phyloP scores from a whole-genome alignment of 495 filamentous ascomycete species.

The Penicillium bovifimosum region DNA sequence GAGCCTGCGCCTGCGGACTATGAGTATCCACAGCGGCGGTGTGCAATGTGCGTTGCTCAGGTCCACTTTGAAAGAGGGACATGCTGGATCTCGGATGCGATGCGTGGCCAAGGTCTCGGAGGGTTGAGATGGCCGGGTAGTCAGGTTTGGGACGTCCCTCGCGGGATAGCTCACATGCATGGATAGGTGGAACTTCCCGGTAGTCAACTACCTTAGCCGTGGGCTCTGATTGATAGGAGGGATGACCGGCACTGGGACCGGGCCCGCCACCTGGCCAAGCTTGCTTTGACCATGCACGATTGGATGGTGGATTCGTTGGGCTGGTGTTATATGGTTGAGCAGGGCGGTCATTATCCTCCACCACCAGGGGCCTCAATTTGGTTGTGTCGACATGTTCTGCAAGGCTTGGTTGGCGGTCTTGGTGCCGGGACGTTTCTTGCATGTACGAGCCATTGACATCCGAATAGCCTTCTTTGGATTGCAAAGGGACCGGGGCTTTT shows the following conservation, averaged over 20 bases:
- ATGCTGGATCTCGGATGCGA: slow-evolving; percentile 33
- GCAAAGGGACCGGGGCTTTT: slow-evolving; percentile 67
- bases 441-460: slow-evolving; percentile 40
- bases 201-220: slow-evolving; percentile 36
- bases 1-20: slow-evolving; percentile 42
- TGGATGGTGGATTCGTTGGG: slow-evolving; percentile 31
- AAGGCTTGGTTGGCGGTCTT: slow-evolving; percentile 34
- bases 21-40: slow-evolving; percentile 32
- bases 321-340: slow-evolving; percentile 34
- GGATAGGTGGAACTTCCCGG: slow-evolving; percentile 41
- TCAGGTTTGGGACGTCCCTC: slow-evolving; percentile 38
- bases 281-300: slow-evolving; percentile 39
- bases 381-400: slow-evolving; percentile 33
- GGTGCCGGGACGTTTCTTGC: slow-evolving; percentile 48
- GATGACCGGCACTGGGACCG: slow-evolving; percentile 16
- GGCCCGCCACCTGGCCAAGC: slow-evolving; percentile 22
- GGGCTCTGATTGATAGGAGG: slow-evolving; percentile 35
- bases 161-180: slow-evolving; percentile 32
- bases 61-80: slow-evolving; percentile 31
- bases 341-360: slow-evolving; percentile 42
- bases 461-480: slow-evolving; percentile 74
- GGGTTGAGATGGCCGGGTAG: slow-evolving; percentile 40
- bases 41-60: slow-evolving; percentile 35
- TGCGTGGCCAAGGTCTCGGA: slow-evolving; percentile 38
- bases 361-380: slow-evolving; percentile 40